These are phyloP conservation scores for Pichia norvegensis DNA, from an alignment of 1,139 yeast species.

Conservation along the genomic window DNA sequence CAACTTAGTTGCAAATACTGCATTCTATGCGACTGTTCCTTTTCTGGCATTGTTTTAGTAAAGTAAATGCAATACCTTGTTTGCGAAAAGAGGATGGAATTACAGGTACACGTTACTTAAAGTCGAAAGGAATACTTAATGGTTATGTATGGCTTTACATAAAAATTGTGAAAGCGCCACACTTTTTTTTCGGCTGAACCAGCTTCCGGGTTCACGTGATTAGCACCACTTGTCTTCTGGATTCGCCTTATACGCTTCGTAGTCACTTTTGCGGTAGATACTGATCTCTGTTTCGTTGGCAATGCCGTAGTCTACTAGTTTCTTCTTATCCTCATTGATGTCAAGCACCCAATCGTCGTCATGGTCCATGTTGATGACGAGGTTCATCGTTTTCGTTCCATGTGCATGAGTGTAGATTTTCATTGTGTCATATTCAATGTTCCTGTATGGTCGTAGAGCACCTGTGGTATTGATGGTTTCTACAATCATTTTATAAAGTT, in stretches of 20 bases:
- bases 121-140: too few species aligned
- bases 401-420: slow-evolving; percentile 93
- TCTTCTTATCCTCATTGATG: slow-evolving; percentile 33
- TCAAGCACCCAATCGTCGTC: slow-evolving; percentile 63
- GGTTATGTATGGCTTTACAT: not conserved
- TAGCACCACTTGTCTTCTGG: slow-evolving; percentile 86
- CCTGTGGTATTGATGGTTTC: slow-evolving; percentile 56
- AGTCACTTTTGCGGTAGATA: slow-evolving; percentile 59
- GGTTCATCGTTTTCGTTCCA: slow-evolving; percentile 86
- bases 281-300: slow-evolving; percentile 91
- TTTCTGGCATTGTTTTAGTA: not conserved
- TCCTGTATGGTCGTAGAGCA: slow-evolving; percentile 73
- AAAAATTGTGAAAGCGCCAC: not conserved
- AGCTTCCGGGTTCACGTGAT: not conserved
- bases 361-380: slow-evolving; percentile 82
- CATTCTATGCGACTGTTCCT: not conserved
- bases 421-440: slow-evolving; percentile 64
- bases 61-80: not conserved
- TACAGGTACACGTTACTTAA: too few species aligned
- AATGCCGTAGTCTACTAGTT: slow-evolving; percentile 60
- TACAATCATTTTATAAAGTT: slow-evolving; percentile 43
- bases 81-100: not conserved
- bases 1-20: slow-evolving; percentile 1
- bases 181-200: not conserved
- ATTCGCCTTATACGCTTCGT: slow-evolving; percentile 59